phyloP scores from a whole-genome alignment of 2,329 filamentous ascomycete species.

The Exophiala xenobiotica region DNA sequence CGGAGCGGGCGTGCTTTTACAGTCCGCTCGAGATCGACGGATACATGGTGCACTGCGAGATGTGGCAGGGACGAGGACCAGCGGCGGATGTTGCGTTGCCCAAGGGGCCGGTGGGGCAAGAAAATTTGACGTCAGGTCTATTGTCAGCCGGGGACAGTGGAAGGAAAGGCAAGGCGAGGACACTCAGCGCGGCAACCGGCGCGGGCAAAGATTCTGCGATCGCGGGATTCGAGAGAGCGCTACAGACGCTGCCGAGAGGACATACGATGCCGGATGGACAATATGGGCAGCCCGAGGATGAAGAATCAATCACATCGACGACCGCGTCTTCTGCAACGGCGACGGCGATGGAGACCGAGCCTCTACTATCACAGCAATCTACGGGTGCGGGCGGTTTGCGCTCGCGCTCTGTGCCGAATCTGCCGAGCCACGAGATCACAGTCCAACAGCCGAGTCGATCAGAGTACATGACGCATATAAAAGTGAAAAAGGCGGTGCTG shows the following conservation, averaged over 20 bases:
- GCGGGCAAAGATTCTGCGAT: conserved; percentile 33
- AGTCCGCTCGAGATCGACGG: conserved; percentile 72
- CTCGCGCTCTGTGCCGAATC: conserved; percentile 29
- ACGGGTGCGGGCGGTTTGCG: conserved; percentile 16
- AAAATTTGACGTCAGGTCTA: conserved; percentile 7
- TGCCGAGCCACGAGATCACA: conserved; percentile 15
- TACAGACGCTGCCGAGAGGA: conserved; percentile 40
- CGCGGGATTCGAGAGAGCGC: conserved; percentile 36
- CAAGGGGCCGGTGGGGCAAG: conserved; percentile 37
- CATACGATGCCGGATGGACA: conserved; percentile 36
- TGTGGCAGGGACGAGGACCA: conserved; percentile 65
- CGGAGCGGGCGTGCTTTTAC: conserved; percentile 66
- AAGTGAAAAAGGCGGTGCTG: conserved; percentile 64
- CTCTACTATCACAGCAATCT: conserved; percentile 6
- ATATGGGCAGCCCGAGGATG: conserved; percentile 39
- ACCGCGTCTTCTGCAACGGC: conserved; percentile 46
- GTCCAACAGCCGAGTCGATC: conserved; percentile 27
- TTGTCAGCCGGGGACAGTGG: background rate
- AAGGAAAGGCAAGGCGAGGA: conserved; percentile 28
- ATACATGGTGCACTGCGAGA: conserved; percentile 68
- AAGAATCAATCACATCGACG: conserved; percentile 33
- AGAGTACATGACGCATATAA: conserved; percentile 58
- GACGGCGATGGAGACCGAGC: conserved; percentile 29
- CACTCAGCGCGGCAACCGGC: conserved; percentile 33
- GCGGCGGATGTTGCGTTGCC: conserved; percentile 63